phyloP scores from a whole-genome alignment of 768 basidiomycete genomes.

The Sarcodon sp. region DNA sequence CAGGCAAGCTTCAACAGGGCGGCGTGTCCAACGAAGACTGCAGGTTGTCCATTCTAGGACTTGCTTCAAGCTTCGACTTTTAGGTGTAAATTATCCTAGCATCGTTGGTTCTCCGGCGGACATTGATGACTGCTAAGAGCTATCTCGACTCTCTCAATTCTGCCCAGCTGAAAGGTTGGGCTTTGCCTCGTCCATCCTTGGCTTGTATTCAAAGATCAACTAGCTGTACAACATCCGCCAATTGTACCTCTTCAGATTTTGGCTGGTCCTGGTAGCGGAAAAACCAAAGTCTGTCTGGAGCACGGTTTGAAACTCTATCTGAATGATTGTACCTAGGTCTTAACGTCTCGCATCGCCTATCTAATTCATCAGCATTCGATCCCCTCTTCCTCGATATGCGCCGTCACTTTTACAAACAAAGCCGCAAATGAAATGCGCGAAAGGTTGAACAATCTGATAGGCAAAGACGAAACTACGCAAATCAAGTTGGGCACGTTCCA shows the following conservation, averaged over 20 bases:
- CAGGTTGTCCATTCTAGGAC: no score
- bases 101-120: no score
- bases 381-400: slow-evolving; percentile 49
- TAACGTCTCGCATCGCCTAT: slow-evolving; percentile 58
- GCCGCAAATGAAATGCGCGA: slow-evolving; percentile 81
- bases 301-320: not conserved
- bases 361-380: slow-evolving; percentile 41
- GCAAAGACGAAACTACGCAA: slow-evolving; percentile 35
- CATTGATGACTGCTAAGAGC: not conserved
- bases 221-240: slow-evolving; percentile 59
- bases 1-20: no score
- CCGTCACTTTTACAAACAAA: slow-evolving; percentile 85
- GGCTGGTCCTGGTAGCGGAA: slow-evolving; percentile 72
- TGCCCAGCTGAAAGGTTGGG: slow-evolving; percentile 26
- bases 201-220: not conserved
- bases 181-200: not conserved
- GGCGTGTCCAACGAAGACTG: no score
- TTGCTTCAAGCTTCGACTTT: no score
- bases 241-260: slow-evolving; percentile 62
- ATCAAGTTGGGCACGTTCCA: slow-evolving; percentile 73
- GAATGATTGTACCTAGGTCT: slow-evolving; percentile 23
- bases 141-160: slow-evolving; percentile 7
- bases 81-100: no score
- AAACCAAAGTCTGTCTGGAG: slow-evolving; percentile 34
- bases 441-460: slow-evolving; percentile 55